Evolutionary conservation across 192 early-diverging fungal species (phyloP), one percentile per base, ranked within the genome.

Genomic region (Gamsiella multidivaricata): DNA sequence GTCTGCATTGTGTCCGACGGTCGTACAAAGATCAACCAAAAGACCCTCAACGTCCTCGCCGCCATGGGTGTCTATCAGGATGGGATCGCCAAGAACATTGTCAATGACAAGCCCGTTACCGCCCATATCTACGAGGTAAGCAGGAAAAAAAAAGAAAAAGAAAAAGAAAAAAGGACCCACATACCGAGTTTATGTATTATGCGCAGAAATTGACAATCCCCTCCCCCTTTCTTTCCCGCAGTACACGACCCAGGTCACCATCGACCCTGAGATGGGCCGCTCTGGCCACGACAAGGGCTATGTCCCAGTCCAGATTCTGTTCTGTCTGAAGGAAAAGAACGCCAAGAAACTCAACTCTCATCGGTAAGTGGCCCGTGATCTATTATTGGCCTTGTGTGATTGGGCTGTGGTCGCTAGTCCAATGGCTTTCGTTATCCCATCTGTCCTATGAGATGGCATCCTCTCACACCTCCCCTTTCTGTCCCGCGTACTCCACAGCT

Each of bases 241-340:
- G 81, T 93, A 94, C 75, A 95, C 94, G 0, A 87, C 93, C 3
- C 94, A 95, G 71, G 61, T 91, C 52, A 86, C 84, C 28, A 80
- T 94, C 41, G 93, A 93, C 36, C 79, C 89, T 18, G 91, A 91
- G 17, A 91, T 92, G 91, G 83, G 88, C 54, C 82, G 91, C 43
- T 86, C 85, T 72, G 91, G 88, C 42, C 80, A 82, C 14, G 83
- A 88, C 28, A 85, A 92, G 50, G 86, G 88, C 45, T 82, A 86
- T 20, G 90, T 91, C 12, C 93, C 93, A 53, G 83, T 90, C 50
- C 94, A 95, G 82, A 84, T 90, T 23, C 79, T 96, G 32, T 96
- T 96, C 79, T 91, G 93, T 82, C 81, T 96, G 9, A 96, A 96
- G 79, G 95, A 96, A 81, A 93, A 95, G 83, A 96, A 96, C 69